phyloP scores from a whole-genome alignment of 768 basidiomycete genomes.

The Suillus plorans region DNA sequence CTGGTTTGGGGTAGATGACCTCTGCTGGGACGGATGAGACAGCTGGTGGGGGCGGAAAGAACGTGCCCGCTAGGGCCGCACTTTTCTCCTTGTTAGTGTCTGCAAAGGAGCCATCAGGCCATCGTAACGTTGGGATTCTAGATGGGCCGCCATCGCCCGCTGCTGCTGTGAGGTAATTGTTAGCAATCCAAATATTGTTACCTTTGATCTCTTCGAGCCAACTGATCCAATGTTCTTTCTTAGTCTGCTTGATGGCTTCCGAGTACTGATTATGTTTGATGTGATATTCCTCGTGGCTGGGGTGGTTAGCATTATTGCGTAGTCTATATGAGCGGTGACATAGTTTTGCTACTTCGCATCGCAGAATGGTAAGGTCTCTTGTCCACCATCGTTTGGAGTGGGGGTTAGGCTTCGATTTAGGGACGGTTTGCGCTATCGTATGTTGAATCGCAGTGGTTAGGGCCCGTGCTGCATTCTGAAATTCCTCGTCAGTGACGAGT shows the following conservation, averaged over 20 bases:
- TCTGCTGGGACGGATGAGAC: not conserved
- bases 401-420: not conserved
- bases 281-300: slow-evolving; percentile 6
- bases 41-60: not conserved
- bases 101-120: not conserved
- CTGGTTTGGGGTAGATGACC: not conserved
- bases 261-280: slow-evolving; percentile 11
- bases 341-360: not conserved
- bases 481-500: not conserved
- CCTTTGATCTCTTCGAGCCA: slow-evolving; percentile 14
- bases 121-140: slow-evolving; percentile 8
- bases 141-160: not conserved
- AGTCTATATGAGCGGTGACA: not conserved
- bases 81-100: slow-evolving; percentile 2
- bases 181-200: slow-evolving; percentile 20
- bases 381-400: not conserved
- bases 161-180: slow-evolving; percentile 6
- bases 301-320: not conserved
- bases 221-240: slow-evolving; percentile 20
- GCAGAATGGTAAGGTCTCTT: not conserved
- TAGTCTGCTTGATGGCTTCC: slow-evolving; percentile 10
- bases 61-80: not conserved
- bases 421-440: not conserved
- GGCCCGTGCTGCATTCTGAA: not conserved
- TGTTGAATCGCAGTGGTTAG: not conserved